Evolutionary conservation across 495 filamentous ascomycete genomes (phyloP).

Genomic region (Talaromyces trachyspermus): DNA sequence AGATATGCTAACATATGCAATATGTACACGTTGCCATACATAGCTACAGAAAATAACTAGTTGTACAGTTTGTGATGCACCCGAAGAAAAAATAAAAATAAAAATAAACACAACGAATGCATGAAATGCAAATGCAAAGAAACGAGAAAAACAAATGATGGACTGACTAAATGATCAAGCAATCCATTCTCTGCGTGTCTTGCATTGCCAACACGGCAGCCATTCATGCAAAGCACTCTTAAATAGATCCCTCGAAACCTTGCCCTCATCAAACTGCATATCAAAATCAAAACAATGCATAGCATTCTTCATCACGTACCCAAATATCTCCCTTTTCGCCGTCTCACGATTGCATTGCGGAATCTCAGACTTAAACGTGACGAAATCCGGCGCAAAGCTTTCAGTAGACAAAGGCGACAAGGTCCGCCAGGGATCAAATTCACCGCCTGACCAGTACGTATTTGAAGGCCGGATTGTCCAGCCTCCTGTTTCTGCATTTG

Average conservation of each 20-base stretch:
- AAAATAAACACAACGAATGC: too few relatives aligned
- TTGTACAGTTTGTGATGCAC: too few relatives aligned
- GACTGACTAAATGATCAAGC: not conserved
- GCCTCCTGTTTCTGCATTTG: conserved; percentile 44
- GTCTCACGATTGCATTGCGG: conserved; percentile 41
- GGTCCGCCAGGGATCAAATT: conserved; percentile 54
- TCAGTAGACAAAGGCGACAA: conserved; percentile 42
- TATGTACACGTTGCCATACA: too few relatives aligned
- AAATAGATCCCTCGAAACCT: conserved; percentile 29
- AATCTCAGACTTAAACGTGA: conserved; percentile 29
- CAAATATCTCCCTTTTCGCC: conserved; percentile 35
- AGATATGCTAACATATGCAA: too few relatives aligned
- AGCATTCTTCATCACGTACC: conserved; percentile 39
- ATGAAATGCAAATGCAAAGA: too few relatives aligned
- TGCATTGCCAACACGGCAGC: conserved; percentile 35
- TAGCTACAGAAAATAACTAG: too few relatives aligned
- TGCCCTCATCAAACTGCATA: conserved; percentile 19
- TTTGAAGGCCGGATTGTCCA: conserved; percentile 55
- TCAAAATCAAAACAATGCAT: conserved; percentile 49
- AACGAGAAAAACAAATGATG: not conserved
- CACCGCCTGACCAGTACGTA: conserved; percentile 45
- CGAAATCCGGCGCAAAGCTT: conserved; percentile 29
- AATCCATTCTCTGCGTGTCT: conserved; percentile 2
- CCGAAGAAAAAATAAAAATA: too few relatives aligned
- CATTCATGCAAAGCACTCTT: conserved; percentile 36